Conservation (phyloP, 176 grass and related monocot genomes). For the Aegilops umbellulata region DNA sequence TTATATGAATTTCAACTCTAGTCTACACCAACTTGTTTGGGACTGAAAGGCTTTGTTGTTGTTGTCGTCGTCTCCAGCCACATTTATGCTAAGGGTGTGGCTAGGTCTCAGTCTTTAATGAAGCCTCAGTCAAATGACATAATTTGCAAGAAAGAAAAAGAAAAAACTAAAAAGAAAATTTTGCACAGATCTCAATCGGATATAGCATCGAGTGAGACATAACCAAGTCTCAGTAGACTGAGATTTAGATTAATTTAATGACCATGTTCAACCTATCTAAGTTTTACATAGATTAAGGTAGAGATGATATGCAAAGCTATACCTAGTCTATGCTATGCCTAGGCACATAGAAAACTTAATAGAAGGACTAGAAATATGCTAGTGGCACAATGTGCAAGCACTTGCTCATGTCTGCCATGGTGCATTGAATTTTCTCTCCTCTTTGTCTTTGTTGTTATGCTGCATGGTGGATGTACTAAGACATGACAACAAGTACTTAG, state of each 20-base stretch:
- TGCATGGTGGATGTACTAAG: slow-evolving; percentile 17
- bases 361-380: background rate
- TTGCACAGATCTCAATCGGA: no score
- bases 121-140: no score
- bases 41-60: no score
- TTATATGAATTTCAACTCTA: no score
- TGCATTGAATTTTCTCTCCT: slow-evolving; percentile 8
- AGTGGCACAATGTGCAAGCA: slow-evolving; percentile 25
- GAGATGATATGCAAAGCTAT: background rate
- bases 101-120: no score
- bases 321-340: background rate
- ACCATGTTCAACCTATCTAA: background rate
- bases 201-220: no score
- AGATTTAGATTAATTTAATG: background rate
- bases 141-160: no score
- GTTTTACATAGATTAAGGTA: background rate
- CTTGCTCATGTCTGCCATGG: slow-evolving; percentile 43
- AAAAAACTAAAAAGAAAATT: no score
- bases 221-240: no score
- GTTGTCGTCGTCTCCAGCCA: no score
- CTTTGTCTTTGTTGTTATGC: background rate
- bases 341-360: background rate
- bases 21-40: no score
- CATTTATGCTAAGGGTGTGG: background rate
- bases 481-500: slow-evolving; percentile 4